Evolutionary conservation across 169 alveolate species (phyloP), one percentile per base, ranked within the genome.

Genomic region (Plasmodium knowlesi): DNA sequence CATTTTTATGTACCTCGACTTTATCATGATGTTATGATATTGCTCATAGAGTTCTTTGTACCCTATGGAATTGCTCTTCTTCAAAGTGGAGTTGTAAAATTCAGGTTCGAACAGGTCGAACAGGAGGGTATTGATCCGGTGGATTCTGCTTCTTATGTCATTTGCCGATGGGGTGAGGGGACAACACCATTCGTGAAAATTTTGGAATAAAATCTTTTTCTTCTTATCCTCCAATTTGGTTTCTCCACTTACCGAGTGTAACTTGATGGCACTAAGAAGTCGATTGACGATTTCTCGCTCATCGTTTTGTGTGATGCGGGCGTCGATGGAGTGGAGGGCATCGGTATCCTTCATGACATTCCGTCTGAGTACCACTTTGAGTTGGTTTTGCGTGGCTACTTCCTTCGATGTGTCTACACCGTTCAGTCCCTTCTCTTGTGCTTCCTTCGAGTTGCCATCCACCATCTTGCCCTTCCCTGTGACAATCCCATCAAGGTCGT

Each of bases 41-140:
- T 78, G 72, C 0, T 88, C 94, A 88, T 88, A 88, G 30, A 88
- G 32, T 22, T 28, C 70, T 88, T 88, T 88, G 53, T 88, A 88
- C 41, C 43, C 14, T 28, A 88, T 88, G 25, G 41, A 12, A 10
- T 78, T 88, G 30, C 30, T 25, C 22, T 79, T 88, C 5, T 78
- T 78, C 32, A 88, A 57, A 22, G 89, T 37, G 19, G 34, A 54
- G 50, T 88, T 88, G 50, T 88, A 88, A 88, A 88, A 88, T n/a
- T 78, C 39, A 22, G 86, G 89, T 78, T 88, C 94, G 81, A 57
- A 76, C 50, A 88, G 43, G 32, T 43, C 32, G 28, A 53, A 88
- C 43, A 88, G 3, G 32, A 88, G 78, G 81, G 79, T 37, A 43
- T 79, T 79, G 46, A 88, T 72, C 5, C 28, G 25, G 37, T 25